Evolutionary conservation across 306 rosid genomes (phyloP), one percentile per base, ranked within the genome.

Genomic region (Bauhinia variegata): DNA sequence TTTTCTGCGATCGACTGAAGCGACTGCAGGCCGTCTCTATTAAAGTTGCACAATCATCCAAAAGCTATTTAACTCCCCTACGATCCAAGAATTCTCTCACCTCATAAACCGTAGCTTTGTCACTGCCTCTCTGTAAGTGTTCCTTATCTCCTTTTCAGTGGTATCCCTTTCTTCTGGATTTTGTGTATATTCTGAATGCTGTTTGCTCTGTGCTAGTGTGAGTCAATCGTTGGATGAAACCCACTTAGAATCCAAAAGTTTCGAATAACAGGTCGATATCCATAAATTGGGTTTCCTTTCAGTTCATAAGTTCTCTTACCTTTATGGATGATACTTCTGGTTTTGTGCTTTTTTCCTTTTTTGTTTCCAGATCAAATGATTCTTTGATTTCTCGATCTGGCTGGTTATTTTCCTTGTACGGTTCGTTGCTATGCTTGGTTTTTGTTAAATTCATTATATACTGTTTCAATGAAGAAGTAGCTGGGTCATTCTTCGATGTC

Each of bases 51-150:
- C 11, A 9, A 1, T 3, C 12, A 11, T 3, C 38, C 0, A 2
- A 10, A 3, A 14, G 0, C 8, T 7, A 10, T 52, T 6, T 37
- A 23, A 33, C 68, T n/a, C 12, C 19, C 16, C 23, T 49, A 38
- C 64, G 5, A 41, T 69, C 52, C 16, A n/a, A 34, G 52, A 5
- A 42, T 4, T 6, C 19, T 5, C 10, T 28, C 31, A 30, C 10
- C 12, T 2, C 19, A 0, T 17, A 14, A 44, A 49, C 67, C 18
- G 8, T 41, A 68, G 51, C 13, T 31, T 14, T 10, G 12, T 63
- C 23, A 19, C 34, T 23, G 54, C 48, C 34, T 32, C 32, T 52
- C 64, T 63, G 82, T 77, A 67, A 72, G 79, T 63, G 19, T 50
- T 55, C 46, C 68, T 44, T 38, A 5, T 50, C 68, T 14, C 47